Percentiles rank a stretch among this genome's conserved stretches.
phyloP scores from a whole-genome alignment of 495 filamentous ascomycete species.

The Antarctomyces pellizariae region DNA sequence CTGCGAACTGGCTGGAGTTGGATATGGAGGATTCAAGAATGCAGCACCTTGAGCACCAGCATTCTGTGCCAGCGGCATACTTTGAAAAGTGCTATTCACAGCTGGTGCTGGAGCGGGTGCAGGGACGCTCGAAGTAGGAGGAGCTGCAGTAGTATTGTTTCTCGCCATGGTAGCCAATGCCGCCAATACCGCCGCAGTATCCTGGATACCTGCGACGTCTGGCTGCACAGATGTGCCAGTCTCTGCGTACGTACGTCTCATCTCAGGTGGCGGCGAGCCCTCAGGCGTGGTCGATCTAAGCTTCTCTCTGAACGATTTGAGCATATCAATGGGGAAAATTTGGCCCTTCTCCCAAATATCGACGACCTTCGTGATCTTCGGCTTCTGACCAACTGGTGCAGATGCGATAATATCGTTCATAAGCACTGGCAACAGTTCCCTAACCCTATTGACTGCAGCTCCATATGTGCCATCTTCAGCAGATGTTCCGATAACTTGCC shows the following conservation, averaged over 20 bases:
- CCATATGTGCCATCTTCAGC: conserved; percentile 80
- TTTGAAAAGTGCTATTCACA: conserved; percentile 27
- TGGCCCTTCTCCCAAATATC: conserved; percentile 94
- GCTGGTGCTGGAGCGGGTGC: conserved; percentile 19
- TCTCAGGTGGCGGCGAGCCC: conserved; percentile 47
- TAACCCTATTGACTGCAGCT: conserved; percentile 90
- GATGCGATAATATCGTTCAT: conserved; percentile 88
- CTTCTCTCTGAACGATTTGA: conserved; percentile 70
- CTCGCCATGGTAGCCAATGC: conserved; percentile 70
- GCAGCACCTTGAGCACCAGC: conserved; percentile 12
- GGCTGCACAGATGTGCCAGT: too few species aligned
- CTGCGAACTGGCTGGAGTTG: conserved; percentile 20
- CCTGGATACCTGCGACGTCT: conserved; percentile 19
- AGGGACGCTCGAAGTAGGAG: conserved; percentile 25
- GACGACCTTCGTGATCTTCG: conserved; percentile 87
- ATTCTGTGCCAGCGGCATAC: conserved; percentile 28
- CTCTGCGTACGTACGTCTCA: too few species aligned
- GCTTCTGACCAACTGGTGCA: conserved; percentile 92
- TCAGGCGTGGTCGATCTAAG: conserved; percentile 64
- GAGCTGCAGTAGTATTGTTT: conserved; percentile 41
- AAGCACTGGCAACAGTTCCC: conserved; percentile 70
- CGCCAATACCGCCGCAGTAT: conserved; percentile 55
- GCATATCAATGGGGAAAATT: conserved; percentile 68
- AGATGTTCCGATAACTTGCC: conserved; percentile 51
- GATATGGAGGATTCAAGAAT: conserved; percentile 9